These are phyloP conservation scores for Eremothecium coryli DNA, from an alignment of 1,139 yeast genomes.

Conservation along the genomic window DNA sequence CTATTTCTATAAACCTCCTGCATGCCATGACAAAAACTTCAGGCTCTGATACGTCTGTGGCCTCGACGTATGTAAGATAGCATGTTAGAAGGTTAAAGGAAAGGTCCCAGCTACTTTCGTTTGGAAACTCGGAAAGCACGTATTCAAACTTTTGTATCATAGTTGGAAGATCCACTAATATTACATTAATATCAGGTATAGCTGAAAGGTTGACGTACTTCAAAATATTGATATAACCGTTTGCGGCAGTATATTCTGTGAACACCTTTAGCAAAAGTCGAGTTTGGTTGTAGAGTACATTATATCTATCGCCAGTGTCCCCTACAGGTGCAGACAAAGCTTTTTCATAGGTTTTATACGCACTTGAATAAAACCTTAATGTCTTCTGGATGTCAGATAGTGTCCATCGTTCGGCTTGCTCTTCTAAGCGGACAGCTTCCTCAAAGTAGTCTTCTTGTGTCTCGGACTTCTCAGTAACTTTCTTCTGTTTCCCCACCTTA, in stretches of 20 bases:
- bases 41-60: slow-evolving; percentile 11
- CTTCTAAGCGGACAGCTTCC: slow-evolving; percentile 27
- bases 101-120: slow-evolving; percentile 28
- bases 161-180: slow-evolving; percentile 16
- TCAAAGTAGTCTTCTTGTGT: slow-evolving; percentile 28
- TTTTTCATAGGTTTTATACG: slow-evolving; percentile 21
- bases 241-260: slow-evolving; percentile 24
- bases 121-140: slow-evolving; percentile 14
- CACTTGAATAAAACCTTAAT: slow-evolving; percentile 22
- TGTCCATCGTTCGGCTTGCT: slow-evolving; percentile 31
- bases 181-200: slow-evolving; percentile 12
- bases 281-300: slow-evolving; percentile 26
- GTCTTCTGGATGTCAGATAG: slow-evolving; percentile 28
- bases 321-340: slow-evolving; percentile 18
- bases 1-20: slow-evolving; percentile 11
- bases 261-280: slow-evolving; percentile 25
- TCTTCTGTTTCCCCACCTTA: slow-evolving; percentile 3
- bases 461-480: slow-evolving; percentile 10
- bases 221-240: slow-evolving; percentile 26
- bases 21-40: slow-evolving; percentile 13
- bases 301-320: slow-evolving; percentile 17
- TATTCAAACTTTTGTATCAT: slow-evolving; percentile 21
- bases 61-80: slow-evolving; percentile 21
- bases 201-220: slow-evolving; percentile 23
- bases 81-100: slow-evolving; percentile 26